A percentile compares a stretch with the other conserved stretches of the same genome.
Evolutionary conservation across 2,329 filamentous ascomycete genomes (phyloP).

Genomic region (Dryadomyces quercivorus): DNA sequence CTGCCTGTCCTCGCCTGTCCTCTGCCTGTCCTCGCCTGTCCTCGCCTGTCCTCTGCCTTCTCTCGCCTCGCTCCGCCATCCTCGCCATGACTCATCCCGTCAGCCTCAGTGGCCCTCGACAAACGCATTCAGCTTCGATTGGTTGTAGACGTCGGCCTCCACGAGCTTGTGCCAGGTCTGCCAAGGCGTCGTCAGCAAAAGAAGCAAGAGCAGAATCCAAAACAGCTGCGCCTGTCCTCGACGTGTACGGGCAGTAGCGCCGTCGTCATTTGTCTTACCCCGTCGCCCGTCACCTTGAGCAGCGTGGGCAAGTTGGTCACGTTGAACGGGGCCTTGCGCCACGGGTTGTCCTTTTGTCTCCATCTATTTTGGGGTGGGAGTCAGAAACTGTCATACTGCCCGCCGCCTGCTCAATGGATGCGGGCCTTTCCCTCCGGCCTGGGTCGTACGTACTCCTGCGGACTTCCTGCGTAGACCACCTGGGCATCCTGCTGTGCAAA

Average conservation of each 20-base stretch:
- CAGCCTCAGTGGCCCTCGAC: neutral
- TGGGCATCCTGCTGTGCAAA: neutral
- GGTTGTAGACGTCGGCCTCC: slow-evolving; percentile 3
- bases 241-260: neutral
- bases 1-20: no score
- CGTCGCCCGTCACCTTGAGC: slow-evolving; percentile 2
- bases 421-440: no score
- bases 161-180: slow-evolving; percentile 4
- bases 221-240: neutral
- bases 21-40: no score
- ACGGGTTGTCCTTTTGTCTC: neutral
- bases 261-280: neutral
- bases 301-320: slow-evolving; percentile 3
- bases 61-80: no score
- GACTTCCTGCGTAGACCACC: neutral
- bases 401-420: no score
- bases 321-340: neutral
- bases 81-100: no score
- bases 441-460: neutral
- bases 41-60: no score
- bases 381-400: neutral
- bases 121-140: slow-evolving; percentile 2
- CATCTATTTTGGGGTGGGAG: neutral
- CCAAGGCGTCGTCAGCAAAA: neutral
- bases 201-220: neutral